Base-by-base conservation (phyloP, 257 asterid genomes). In the Primulina eburnea region DNA sequence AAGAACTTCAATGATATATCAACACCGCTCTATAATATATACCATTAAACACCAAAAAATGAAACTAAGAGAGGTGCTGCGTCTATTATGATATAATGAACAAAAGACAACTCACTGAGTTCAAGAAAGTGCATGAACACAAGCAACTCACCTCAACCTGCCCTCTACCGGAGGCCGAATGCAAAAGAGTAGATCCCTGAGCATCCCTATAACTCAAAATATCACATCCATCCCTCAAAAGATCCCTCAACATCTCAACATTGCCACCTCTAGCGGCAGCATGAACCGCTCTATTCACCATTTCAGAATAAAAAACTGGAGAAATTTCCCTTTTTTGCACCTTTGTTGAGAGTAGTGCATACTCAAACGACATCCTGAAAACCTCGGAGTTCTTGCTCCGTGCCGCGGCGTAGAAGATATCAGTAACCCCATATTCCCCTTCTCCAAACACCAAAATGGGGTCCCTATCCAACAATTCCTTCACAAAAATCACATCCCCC, bases 231-330 rank as follows among this genome's bases (percentile, higher is more conserved):
- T 78, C 88, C 9, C 77, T 84, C 69, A 93, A 86, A 68, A 89
- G 59, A 67, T 89, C 95, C 32, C 8, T 82, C 87, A 93, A 64
- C 50, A 90, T 62, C 83, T 64, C 90, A 73, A 85, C 67, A 76
- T 79, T 81, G 30, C 97, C 99, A 67, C 99, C 99, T 79, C 96
- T 89, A 4, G 95, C 92, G 38, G 89, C 87, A 17, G 97, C 90
- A 69, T 93, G 97, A 65, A 86, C 85, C 20, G 95, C 92, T 75
- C 99, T 73, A 62, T 86, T 86, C 82, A 65, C 66, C 80, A 93
- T 81, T 63, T 93, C 97, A 78, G 69, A 47, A 76, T 34, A 43
- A 32, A 87, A 87, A 69, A 69, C 86, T 2, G 78, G 68, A 7
- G 86, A 79, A 55, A 66, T 81, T 40, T 69, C 89, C 77, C 20